Base-by-base conservation (phyloP, 2,329 filamentous ascomycete genomes). In the Colletotrichum echinochloae region DNA sequence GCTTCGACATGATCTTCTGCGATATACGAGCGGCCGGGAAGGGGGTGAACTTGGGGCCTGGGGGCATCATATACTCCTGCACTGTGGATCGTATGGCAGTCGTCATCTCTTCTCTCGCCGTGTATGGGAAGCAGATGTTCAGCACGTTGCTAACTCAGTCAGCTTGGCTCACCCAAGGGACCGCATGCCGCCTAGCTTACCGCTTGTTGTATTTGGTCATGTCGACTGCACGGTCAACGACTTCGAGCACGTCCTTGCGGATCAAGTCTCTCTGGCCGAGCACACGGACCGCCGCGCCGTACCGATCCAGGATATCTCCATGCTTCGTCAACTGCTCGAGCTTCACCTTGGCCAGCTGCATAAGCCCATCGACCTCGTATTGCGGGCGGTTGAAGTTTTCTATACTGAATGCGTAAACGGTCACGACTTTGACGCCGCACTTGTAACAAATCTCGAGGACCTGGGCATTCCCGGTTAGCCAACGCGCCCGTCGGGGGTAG, bases 391-490 rank as follows among this genome's bases (percentile, higher is more conserved):
- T 97, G 85, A 97, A 99, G 84, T 99, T 99, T 82, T 99, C 96
- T 77, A 99, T 98, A 78, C 94, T 97, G 83, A 99, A 99, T 20
- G 96, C 96, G 80, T 98, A 99, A 73, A 99, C 94, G 5, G 96
- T 98, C 48, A 99, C 95, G 11, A 97, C 94, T 80, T 96, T 95
- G 73, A 99, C 95, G 65, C 96, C 96, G 70, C 93, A 94, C 80
- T 97, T 98, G 86, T 98, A 99, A 87, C 96, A 98, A 65, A 99
- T 93, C 82, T 99, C 96, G 70, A 99, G 90, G 63, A 98, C 94
- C 92, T 93, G 75, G 12, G 35, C 30, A 49, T n/a, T 39, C 4
- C 26, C 14, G n/a, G 41, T 79, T 72, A 77, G 74, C 59, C 28
- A 73, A 54, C 70, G 23, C 8, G n/a, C 48, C 35, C 1, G 14